Evolutionary conservation across 2,329 filamentous ascomycete species (phyloP).

Genomic region (Epichloe uncinata): DNA sequence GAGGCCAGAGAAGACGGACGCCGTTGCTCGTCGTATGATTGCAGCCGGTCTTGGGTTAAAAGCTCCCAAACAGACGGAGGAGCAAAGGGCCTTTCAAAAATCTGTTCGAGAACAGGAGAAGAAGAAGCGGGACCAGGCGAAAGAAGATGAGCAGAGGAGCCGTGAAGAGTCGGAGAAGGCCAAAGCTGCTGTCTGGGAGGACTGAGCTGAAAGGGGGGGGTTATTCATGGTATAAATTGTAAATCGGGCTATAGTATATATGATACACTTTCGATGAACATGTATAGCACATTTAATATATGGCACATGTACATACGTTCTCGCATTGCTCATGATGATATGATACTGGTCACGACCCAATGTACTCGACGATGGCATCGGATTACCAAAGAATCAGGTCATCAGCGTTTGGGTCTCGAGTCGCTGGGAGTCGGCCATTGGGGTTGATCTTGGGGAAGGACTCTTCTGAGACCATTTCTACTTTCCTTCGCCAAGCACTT

Average conservation of each 20-base stretch:
- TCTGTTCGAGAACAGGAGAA: conserved; percentile 75
- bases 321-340: no score
- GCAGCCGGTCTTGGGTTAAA: conserved; percentile 74
- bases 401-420: conserved; percentile 22
- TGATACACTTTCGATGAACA: conserved; percentile 10
- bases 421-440: conserved; percentile 10
- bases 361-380: conserved; percentile 18
- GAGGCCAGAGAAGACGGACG: conserved; percentile 84
- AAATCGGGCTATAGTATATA: neutral
- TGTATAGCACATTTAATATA: no score
- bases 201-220: conserved; percentile 27
- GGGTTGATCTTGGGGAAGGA: no score
- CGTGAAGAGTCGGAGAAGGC: conserved; percentile 57
- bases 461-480: no score
- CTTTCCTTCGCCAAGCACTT: no score
- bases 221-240: neutral
- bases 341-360: conserved; percentile 11
- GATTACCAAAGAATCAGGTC: conserved; percentile 13
- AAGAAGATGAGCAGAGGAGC: conserved; percentile 45
- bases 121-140: conserved; percentile 60
- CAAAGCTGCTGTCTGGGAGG: conserved; percentile 82
- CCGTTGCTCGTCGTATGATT: conserved; percentile 80
- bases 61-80: conserved; percentile 69
- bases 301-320: no score
- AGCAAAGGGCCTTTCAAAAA: conserved; percentile 76